These are phyloP conservation scores for Aspergillus kassunensis DNA, from an alignment of 495 filamentous ascomycete species.

Conservation along the genomic window DNA sequence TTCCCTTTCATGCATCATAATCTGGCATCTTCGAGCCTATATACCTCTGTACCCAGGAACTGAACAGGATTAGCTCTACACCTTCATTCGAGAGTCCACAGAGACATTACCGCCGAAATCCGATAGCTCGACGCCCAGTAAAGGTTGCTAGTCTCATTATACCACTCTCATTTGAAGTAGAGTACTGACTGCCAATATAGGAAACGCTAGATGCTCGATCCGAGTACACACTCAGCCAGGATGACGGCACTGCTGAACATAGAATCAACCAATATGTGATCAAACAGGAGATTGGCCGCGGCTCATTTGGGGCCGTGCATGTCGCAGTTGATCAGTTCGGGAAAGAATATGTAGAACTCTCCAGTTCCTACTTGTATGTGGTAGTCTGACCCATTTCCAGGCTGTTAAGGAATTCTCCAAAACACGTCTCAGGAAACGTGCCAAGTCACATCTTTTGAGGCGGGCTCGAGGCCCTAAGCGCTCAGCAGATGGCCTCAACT, in stretches of 20 bases:
- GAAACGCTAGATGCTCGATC: slow-evolving; percentile 91
- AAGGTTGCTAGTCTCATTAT: slow-evolving; percentile 48
- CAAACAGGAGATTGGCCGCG: slow-evolving; percentile 90
- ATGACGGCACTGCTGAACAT: slow-evolving; percentile 73
- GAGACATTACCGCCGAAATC: slow-evolving; percentile 71
- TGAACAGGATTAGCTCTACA: slow-evolving; percentile 33
- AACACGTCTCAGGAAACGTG: slow-evolving; percentile 82
- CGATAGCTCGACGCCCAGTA: slow-evolving; percentile 65
- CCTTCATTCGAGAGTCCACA: slow-evolving; percentile 62
- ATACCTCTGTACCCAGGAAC: too few species aligned
- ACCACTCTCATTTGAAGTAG: background rate
- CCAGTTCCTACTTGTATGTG: background rate
- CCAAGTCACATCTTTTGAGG: slow-evolving; percentile 86
- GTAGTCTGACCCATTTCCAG: slow-evolving; percentile 36
- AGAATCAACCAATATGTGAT: slow-evolving; percentile 93
- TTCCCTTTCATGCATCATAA: background rate
- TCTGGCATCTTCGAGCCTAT: too few species aligned
- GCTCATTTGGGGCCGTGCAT: slow-evolving; percentile 93
- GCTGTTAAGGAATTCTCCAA: slow-evolving; percentile 99
- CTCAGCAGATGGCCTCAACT: slow-evolving; percentile 59
- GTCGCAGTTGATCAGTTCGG: slow-evolving; percentile 87
- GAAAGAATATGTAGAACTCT: slow-evolving; percentile 79
- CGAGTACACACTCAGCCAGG: slow-evolving; percentile 79
- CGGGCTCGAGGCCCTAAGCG: slow-evolving; percentile 53
- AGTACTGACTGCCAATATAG: slow-evolving; percentile 30